Conservation (phyloP, 2,329 filamentous ascomycete genomes). For the Diaporthe australafricana region DNA sequence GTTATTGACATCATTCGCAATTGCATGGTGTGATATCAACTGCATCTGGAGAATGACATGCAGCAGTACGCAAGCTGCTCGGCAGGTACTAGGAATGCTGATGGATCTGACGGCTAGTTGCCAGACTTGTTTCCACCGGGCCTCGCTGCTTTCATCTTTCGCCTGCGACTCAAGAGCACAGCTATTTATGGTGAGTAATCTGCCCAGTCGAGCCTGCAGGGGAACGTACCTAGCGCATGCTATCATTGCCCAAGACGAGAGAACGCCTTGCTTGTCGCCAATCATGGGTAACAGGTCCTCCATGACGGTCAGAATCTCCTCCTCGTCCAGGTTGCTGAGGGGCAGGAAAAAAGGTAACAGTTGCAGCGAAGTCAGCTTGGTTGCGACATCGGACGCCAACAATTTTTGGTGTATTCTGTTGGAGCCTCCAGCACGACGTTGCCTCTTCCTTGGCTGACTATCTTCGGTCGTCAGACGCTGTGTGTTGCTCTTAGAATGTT, state of each 20-base stretch:
- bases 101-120: conserved; percentile 78
- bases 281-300: conserved; percentile 68
- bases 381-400: conserved; percentile 55
- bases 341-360: conserved; percentile 68
- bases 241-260: conserved; percentile 86
- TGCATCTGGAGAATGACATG: conserved; percentile 73
- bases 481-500: conserved; percentile 42
- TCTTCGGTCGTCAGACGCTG: conserved; percentile 47
- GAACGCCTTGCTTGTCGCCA: conserved; percentile 74
- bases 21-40: conserved; percentile 74
- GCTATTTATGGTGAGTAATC: conserved; percentile 45
- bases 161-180: conserved; percentile 58
- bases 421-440: conserved; percentile 55
- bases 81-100: conserved; percentile 76
- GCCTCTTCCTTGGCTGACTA: conserved; percentile 65
- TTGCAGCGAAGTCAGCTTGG: conserved; percentile 66
- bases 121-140: conserved; percentile 80
- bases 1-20: conserved; percentile 77
- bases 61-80: conserved; percentile 81
- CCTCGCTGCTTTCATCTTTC: conserved; percentile 52
- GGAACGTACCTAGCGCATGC: conserved; percentile 78
- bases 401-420: conserved; percentile 63
- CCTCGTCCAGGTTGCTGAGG: conserved; percentile 55
- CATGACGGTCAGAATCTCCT: conserved; percentile 68
- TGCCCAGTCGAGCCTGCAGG: background rate